Evolutionary conservation across 257 asterid species (phyloP).

Genomic region (Salvia splendens): DNA sequence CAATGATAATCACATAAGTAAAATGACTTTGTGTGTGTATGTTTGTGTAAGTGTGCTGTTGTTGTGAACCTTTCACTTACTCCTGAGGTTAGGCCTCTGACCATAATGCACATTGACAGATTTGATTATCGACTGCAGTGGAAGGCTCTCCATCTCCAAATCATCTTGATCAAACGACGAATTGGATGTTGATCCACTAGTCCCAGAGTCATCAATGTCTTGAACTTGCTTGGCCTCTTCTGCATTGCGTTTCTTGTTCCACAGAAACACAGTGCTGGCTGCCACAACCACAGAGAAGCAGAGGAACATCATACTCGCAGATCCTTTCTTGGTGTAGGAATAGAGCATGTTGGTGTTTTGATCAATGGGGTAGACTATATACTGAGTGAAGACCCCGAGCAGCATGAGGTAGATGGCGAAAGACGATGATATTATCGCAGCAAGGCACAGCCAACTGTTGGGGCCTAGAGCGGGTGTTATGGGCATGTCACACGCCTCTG

Average conservation of each 20-base stretch:
- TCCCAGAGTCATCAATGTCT: conserved; percentile 47
- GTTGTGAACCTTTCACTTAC: conserved; percentile 44
- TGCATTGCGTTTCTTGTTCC: conserved; percentile 78
- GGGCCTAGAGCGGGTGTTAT: conserved; percentile 69
- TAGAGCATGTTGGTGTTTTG: conserved; percentile 54
- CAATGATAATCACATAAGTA: conserved; percentile 10
- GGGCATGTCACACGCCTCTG: conserved; percentile 59
- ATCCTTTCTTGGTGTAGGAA: conserved; percentile 66
- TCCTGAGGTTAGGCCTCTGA: conserved; percentile 72
- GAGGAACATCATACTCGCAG: conserved; percentile 58
- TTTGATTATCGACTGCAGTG: conserved; percentile 52
- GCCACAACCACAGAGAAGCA: conserved; percentile 57
- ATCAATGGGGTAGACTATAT: conserved; percentile 77
- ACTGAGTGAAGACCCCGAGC: conserved; percentile 63
- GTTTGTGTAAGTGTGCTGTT: neutral
- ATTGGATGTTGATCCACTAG: conserved; percentile 23
- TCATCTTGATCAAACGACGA: conserved; percentile 40
- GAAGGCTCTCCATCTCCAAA: conserved; percentile 78
- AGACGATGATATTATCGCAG: conserved; percentile 79
- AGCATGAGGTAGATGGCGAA: conserved; percentile 63
- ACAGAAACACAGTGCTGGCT: conserved; percentile 64
- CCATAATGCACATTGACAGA: conserved; percentile 72
- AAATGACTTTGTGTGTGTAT: neutral
- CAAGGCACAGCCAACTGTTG: conserved; percentile 90
- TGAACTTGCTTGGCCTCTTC: conserved; percentile 57